These are phyloP conservation scores for Scheffersomyces coipomensis DNA, from an alignment of 805 yeast species.

Conservation along the genomic window DNA sequence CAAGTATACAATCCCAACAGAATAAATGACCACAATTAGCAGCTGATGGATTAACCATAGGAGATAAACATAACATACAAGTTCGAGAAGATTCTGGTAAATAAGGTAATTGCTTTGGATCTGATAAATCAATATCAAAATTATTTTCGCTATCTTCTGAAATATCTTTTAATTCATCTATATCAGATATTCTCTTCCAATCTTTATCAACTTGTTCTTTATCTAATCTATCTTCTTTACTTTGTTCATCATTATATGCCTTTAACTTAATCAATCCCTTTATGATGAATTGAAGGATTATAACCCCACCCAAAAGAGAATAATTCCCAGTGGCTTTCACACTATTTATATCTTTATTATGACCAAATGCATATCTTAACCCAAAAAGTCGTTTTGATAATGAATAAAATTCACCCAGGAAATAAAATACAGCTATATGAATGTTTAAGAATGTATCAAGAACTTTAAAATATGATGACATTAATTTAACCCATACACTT, in stretches of 20 bases:
- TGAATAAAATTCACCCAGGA: slow-evolving; percentile 79
- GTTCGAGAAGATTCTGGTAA: slow-evolving; percentile 68
- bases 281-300: slow-evolving; percentile 51
- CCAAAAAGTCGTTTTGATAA: slow-evolving; percentile 77
- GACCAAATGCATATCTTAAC: slow-evolving; percentile 74
- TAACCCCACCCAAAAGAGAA: slow-evolving; percentile 67
- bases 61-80: slow-evolving; percentile 82
- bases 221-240: slow-evolving; percentile 10
- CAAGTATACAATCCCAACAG: slow-evolving; percentile 88
- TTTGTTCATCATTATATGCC: slow-evolving; percentile 17
- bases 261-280: slow-evolving; percentile 38
- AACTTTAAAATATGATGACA: slow-evolving; percentile 43
- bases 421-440: slow-evolving; percentile 80
- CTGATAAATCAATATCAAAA: slow-evolving; percentile 50
- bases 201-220: slow-evolving; percentile 1
- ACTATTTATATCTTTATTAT: slow-evolving; percentile 44
- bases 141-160: slow-evolving; percentile 5
- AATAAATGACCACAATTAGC: slow-evolving; percentile 91
- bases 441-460: slow-evolving; percentile 58
- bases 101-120: slow-evolving; percentile 58
- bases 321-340: slow-evolving; percentile 58
- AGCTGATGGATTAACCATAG: slow-evolving; percentile 78
- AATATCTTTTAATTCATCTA: slow-evolving; percentile 7
- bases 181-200: slow-evolving; percentile 4
- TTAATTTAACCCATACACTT: slow-evolving; percentile 8